Evolutionary conservation across 2,329 filamentous ascomycete genomes (phyloP).

Genomic region (Ceratocystiopsis sp.): DNA sequence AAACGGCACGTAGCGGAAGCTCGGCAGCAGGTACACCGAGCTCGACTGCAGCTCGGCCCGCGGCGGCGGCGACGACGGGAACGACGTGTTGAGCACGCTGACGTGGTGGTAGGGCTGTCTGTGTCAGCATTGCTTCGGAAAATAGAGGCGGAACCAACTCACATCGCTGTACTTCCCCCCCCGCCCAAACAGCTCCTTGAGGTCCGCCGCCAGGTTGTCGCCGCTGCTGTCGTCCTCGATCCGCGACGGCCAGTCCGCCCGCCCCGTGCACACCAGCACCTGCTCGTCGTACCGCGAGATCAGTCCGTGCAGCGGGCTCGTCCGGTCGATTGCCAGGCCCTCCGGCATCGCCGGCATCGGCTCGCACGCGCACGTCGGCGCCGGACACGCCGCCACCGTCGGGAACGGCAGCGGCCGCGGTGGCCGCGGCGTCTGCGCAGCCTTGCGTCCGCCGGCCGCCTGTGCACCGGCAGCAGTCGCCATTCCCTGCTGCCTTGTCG

Average conservation of each 20-base stretch:
- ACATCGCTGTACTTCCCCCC: conserved; percentile 52
- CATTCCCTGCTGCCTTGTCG: too few species aligned
- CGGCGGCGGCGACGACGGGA: conserved; percentile 39
- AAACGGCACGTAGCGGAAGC: conserved; percentile 63
- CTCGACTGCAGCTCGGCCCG: conserved; percentile 31
- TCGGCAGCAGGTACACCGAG: conserved; percentile 64
- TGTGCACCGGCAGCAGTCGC: too few species aligned
- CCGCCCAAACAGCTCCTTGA: conserved; percentile 53
- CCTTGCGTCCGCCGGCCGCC: too few species aligned
- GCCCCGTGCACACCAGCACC: conserved; percentile 67
- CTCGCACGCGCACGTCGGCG: conserved; percentile 61
- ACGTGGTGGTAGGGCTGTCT: conserved; percentile 67
- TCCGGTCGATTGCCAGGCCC: conserved; percentile 58
- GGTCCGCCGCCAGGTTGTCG: conserved; percentile 49
- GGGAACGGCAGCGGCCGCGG: conserved; percentile 19
- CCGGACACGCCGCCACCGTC: conserved; percentile 45
- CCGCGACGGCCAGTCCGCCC: conserved; percentile 61
- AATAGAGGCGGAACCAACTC: conserved; percentile 17
- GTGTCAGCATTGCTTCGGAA: background rate
- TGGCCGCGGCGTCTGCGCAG: too few species aligned
- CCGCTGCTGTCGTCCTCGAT: conserved; percentile 67
- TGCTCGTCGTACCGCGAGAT: conserved; percentile 70
- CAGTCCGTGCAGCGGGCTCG: conserved; percentile 52
- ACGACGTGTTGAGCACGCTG: conserved; percentile 59
- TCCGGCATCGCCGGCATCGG: conserved; percentile 44